phyloP scores from a whole-genome alignment of 805 yeast genomes.

The Candida berthetii region DNA sequence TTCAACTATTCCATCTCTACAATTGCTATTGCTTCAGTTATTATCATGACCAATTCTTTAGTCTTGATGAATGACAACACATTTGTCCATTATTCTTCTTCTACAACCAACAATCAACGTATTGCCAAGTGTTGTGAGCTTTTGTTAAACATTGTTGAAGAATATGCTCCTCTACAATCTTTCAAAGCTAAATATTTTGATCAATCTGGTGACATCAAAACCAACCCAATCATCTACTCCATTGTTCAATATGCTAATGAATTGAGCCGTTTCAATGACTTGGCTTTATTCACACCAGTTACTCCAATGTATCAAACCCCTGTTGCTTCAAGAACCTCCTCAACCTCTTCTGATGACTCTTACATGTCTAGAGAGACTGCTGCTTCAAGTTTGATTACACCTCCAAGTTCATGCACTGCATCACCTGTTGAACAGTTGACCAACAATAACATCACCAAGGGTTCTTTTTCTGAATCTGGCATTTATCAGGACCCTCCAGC shows the following conservation, averaged over 20 bases:
- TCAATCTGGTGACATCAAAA: conserved; percentile 15
- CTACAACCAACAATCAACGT: conserved; percentile 17
- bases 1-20: conserved; percentile 40
- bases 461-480: no score
- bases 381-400: conserved; percentile 3
- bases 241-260: conserved; percentile 20
- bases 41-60: conserved; percentile 38
- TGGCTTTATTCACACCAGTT: conserved; percentile 7
- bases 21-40: conserved; percentile 45
- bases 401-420: conserved; percentile 7
- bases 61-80: conserved; percentile 20
- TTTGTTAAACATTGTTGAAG: conserved; percentile 12
- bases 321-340: conserved; percentile 9
- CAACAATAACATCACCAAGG: not conserved
- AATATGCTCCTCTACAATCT: conserved; percentile 29
- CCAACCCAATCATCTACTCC: conserved; percentile 6
- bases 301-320: conserved; percentile 17
- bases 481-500: not conserved
- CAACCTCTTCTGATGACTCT: conserved; percentile 11
- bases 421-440: conserved; percentile 4
- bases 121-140: conserved; percentile 15
- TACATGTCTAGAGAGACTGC: conserved; percentile 9
- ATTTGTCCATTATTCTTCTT: conserved; percentile 16
- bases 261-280: conserved; percentile 4
- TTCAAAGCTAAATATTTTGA: conserved; percentile 38